These are phyloP conservation scores for Waltiozyma sp. DNA, from an alignment of 1,139 yeast genomes.

Conservation along the genomic window DNA sequence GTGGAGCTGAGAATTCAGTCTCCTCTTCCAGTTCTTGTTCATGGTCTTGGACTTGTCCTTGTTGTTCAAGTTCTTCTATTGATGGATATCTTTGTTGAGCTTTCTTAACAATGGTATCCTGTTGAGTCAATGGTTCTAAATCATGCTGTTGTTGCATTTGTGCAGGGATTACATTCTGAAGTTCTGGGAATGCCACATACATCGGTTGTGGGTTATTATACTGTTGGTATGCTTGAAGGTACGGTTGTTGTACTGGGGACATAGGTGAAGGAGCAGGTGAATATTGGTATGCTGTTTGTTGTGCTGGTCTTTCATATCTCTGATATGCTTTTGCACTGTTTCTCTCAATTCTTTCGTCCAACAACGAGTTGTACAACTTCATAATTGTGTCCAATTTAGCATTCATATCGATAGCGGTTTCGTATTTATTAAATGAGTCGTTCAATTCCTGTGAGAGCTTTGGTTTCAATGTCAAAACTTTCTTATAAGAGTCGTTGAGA, in stretches of 20 bases:
- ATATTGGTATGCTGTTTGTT: constrained; percentile 3
- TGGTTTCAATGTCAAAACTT: constrained; percentile 60
- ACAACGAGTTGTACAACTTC: constrained; percentile 64
- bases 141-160: constrained; percentile 1
- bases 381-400: constrained; percentile 73
- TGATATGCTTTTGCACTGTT: constrained; percentile 13
- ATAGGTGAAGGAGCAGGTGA: constrained; percentile 7
- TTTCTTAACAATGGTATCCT: neutral
- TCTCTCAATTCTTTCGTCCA: constrained; percentile 46
- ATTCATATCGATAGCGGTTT: constrained; percentile 64
- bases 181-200: neutral
- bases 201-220: neutral
- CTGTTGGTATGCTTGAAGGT: neutral
- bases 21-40: constrained; percentile 2
- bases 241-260: constrained; percentile 1
- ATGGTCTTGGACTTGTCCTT: no score
- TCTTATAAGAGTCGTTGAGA: constrained; percentile 36
- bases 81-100: neutral
- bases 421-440: constrained; percentile 56
- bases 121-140: no score
- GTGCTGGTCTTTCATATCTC: constrained; percentile 2
- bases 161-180: neutral
- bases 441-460: constrained; percentile 59
- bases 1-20: constrained; percentile 3
- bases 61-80: neutral